Base-by-base conservation (phyloP, 768 basidiomycete species). In the Rhizopogon sp. region DNA sequence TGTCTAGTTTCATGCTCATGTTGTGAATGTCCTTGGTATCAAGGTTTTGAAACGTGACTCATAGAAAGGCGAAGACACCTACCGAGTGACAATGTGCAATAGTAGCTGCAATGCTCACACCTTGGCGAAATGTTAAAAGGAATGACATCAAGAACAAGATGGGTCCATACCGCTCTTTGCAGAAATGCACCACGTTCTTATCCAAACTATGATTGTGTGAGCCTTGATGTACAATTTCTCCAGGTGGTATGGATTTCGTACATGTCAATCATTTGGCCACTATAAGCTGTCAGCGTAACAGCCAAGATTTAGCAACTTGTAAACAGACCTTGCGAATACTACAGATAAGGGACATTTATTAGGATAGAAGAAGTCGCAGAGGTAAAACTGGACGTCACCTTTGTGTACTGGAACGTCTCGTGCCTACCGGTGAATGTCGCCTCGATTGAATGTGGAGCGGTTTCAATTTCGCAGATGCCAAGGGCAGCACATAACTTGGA, bases 381-480 rank as follows among this genome's bases (percentile, higher is more conserved):
- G 52, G 47, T 14, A 46, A 17, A 25, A 25, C 4, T 31, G 6
- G 37, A 29, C 53, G 62, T 25, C 50, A 81, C 84, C 74, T 85
- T 85, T 0, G 85, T 86, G 50, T 82, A 86, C 60, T 81, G 77
- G 60, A 84, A 86, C 1, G 77, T 82, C 56, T 83, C 80, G 47
- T 84, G 79, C 54, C 66, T 71, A 0, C 84, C 85, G 0, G 76
- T 78, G 58, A 85, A 86, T 0, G 81, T 84, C 4, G 82, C 80
- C 60, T 84, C 79, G 35, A 86, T 76, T 0, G 82, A 79, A 50
- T 80, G 77, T 0, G 84, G 84, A 0, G 76, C 70, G 0, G 78
- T 82, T 52, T 84, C 77, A 14, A 85, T 84, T 44, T 83, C 73
- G 53, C 84, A 86, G n/a, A 78, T 79, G 3, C 85, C 84, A 1